phyloP scores from a whole-genome alignment of 2,329 filamentous ascomycete genomes.

The Botryosphaeria dothidea region DNA sequence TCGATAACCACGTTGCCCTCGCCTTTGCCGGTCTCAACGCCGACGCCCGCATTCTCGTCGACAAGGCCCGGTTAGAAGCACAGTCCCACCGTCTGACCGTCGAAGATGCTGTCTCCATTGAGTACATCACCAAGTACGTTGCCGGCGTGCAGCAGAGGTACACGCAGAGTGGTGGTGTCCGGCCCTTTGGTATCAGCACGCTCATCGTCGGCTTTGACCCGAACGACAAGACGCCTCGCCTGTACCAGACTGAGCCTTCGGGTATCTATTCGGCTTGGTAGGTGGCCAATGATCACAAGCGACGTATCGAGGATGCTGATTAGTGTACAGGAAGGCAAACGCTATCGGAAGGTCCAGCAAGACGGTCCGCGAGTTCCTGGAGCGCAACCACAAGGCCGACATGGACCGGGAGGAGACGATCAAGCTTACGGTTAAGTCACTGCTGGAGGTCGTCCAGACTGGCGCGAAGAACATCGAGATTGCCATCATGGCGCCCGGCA shows the following conservation, averaged over 20 bases:
- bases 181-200: slow-evolving; percentile 98
- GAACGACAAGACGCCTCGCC: slow-evolving; percentile 79
- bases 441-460: slow-evolving; percentile 96
- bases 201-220: slow-evolving; percentile 98
- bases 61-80: slow-evolving; percentile 96
- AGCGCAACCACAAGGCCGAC: slow-evolving; percentile 97
- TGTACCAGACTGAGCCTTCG: slow-evolving; percentile 99
- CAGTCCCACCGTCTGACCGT: slow-evolving; percentile 97
- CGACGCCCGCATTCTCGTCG: slow-evolving; percentile 95
- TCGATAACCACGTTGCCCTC: slow-evolving; percentile 94
- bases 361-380: slow-evolving; percentile 97
- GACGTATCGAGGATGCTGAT: not conserved
- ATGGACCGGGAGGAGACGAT: slow-evolving; percentile 97
- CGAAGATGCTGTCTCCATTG: slow-evolving; percentile 94
- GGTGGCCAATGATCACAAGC: slow-evolving; percentile 29
- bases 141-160: slow-evolving; percentile 98
- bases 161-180: slow-evolving; percentile 96
- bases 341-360: slow-evolving; percentile 98
- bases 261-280: slow-evolving; percentile 99
- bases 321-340: slow-evolving; percentile 83
- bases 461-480: slow-evolving; percentile 99
- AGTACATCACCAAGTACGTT: slow-evolving; percentile 99
- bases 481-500: slow-evolving; percentile 93
- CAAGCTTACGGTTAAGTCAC: slow-evolving; percentile 95
- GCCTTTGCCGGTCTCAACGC: slow-evolving; percentile 97